Evolutionary conservation across 495 filamentous ascomycete genomes (phyloP).

Genomic region (Xylaria telfairii): DNA sequence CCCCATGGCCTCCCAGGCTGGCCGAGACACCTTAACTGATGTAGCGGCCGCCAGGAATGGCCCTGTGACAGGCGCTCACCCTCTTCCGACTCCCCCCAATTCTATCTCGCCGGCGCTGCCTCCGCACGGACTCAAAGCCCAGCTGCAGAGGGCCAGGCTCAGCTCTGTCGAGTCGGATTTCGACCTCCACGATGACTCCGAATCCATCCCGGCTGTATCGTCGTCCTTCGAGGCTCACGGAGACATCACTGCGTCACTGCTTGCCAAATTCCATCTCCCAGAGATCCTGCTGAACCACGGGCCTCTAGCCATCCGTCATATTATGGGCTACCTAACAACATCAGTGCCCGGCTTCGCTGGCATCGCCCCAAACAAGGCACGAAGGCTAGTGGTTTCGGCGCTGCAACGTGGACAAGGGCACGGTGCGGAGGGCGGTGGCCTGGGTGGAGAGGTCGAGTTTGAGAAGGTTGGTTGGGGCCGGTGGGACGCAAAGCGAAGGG

Average conservation of each 20-base stretch:
- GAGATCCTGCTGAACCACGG: conserved; percentile 88
- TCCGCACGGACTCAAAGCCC: conserved; percentile 75
- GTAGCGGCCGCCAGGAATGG: conserved; percentile 62
- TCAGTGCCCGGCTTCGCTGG: conserved; percentile 91
- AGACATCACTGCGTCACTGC: conserved; percentile 81
- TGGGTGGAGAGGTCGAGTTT: conserved; percentile 82
- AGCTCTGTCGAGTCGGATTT: conserved; percentile 85
- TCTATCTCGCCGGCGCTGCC: conserved; percentile 91
- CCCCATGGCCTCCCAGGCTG: conserved; percentile 61
- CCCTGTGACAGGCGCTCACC: conserved; percentile 63
- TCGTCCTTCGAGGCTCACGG: conserved; percentile 73
- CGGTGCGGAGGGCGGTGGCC: conserved; percentile 66
- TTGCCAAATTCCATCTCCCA: conserved; percentile 91
- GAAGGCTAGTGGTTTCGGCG: conserved; percentile 84
- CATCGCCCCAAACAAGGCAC: conserved; percentile 89
- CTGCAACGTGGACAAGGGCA: conserved; percentile 70
- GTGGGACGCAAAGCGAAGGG: conserved; percentile 84
- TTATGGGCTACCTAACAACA: conserved; percentile 91
- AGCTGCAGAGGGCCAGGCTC: conserved; percentile 64
- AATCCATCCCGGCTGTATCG: conserved; percentile 56
- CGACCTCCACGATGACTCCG: conserved; percentile 77
- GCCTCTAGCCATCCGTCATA: conserved; percentile 89
- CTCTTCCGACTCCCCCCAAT: conserved; percentile 90
- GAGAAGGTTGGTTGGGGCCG: conserved; percentile 98
- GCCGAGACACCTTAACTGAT: conserved; percentile 67